Conservation (phyloP, 2,329 filamentous ascomycete species). For the Claviceps fusiformis region DNA sequence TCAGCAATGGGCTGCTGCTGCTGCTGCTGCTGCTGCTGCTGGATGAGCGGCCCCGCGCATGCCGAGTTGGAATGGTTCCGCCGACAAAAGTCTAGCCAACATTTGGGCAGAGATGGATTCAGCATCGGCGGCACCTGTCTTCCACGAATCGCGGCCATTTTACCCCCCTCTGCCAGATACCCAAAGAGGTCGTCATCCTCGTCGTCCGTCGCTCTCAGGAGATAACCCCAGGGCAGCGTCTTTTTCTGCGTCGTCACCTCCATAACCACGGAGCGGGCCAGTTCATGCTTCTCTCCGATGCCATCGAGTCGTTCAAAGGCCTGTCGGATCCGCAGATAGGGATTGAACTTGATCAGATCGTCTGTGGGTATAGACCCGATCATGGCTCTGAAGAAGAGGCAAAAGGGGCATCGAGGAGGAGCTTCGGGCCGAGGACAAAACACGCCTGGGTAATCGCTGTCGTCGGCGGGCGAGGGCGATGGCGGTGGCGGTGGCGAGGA, state of each 20-base stretch:
- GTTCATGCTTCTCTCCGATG: slow-evolving; percentile 22
- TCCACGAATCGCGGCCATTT: slow-evolving; percentile 15
- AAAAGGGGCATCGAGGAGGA: slow-evolving; percentile 19
- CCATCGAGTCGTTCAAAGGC: slow-evolving; percentile 23
- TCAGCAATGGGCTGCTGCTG: slow-evolving; percentile 12
- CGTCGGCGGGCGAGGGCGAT: not conserved
- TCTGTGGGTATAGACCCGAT: slow-evolving; percentile 13
- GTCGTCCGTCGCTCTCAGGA: slow-evolving; percentile 16
- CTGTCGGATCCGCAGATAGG: slow-evolving; percentile 24
- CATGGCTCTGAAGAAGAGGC: slow-evolving; percentile 24
- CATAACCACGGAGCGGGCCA: slow-evolving; percentile 21
- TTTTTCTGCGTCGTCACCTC: slow-evolving; percentile 24
- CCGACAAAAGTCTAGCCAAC: slow-evolving; percentile 23
- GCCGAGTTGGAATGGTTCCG: slow-evolving; percentile 14
- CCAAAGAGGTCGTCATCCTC: slow-evolving; percentile 12
- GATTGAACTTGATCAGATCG: slow-evolving; percentile 19
- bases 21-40: slow-evolving; percentile 6
- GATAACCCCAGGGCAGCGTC: slow-evolving; percentile 23
- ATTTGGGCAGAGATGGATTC: slow-evolving; percentile 16
- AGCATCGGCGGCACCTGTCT: slow-evolving; percentile 18
- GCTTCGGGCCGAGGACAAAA: not conserved
- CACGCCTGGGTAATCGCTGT: not conserved
- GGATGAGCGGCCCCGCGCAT: slow-evolving; percentile 8
- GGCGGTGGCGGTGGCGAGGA: slow-evolving; percentile 13
- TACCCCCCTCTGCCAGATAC: slow-evolving; percentile 2